phyloP scores from a whole-genome alignment of 345 rosid genomes.

The Syzygium oleosum region DNA sequence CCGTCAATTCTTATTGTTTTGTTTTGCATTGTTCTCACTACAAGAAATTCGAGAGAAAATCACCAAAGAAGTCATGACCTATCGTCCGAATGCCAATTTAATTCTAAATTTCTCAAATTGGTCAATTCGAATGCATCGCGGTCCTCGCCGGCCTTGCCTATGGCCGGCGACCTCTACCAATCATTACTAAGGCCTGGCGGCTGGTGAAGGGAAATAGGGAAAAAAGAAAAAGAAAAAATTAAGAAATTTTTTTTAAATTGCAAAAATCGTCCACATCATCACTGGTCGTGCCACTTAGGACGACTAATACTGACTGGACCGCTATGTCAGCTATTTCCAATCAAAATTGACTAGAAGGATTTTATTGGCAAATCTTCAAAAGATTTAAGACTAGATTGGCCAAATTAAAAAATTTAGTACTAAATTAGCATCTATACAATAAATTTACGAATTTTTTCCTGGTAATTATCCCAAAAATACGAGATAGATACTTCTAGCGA shows the following conservation, averaged over 20 bases:
- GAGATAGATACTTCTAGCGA: background rate
- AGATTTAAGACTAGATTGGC: background rate
- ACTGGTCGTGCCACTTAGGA: rapidly evolving
- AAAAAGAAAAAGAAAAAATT: background rate
- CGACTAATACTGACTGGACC: rapidly evolving
- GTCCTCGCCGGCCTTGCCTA: rapidly evolving
- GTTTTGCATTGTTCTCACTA: background rate
- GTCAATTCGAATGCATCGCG: rapidly evolving
- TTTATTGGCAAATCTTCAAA: background rate
- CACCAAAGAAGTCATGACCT: background rate
- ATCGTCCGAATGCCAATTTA: background rate
- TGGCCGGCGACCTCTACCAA: background rate
- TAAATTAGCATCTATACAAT: rapidly evolving
- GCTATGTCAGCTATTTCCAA: rapidly evolving
- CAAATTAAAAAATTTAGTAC: background rate
- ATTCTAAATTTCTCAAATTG: rapidly evolving
- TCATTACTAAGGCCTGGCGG: rapidly evolving
- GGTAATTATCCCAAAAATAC: background rate
- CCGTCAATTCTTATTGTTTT: background rate
- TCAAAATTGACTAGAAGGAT: background rate
- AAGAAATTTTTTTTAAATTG: background rate
- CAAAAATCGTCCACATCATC: background rate
- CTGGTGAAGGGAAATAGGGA: rapidly evolving
- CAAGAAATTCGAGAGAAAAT: background rate
- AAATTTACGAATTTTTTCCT: background rate